phyloP scores from a whole-genome alignment of 148 eudicot species.

The Bassia scoparia region DNA sequence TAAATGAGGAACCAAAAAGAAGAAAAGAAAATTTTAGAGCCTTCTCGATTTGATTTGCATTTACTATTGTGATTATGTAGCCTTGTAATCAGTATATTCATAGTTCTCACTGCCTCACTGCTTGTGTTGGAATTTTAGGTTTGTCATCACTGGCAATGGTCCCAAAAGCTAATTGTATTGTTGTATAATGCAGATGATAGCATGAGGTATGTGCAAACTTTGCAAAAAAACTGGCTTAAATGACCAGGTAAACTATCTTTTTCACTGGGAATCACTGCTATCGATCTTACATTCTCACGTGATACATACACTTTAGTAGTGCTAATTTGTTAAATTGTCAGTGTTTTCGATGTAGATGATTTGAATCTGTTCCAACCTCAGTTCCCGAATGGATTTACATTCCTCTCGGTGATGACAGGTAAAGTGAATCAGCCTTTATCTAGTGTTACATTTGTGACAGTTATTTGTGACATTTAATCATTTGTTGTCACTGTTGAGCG shows the following conservation, averaged over 20 bases:
- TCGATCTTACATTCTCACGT: not conserved
- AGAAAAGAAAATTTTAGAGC: too few relatives aligned
- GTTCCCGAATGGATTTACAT: conserved; percentile 83
- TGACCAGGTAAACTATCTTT: conserved; percentile 65
- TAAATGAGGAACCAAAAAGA: too few relatives aligned
- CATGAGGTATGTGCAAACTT: conserved; percentile 92
- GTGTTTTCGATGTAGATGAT: conserved; percentile 93
- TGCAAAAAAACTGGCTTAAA: too few relatives aligned
- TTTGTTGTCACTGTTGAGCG: not conserved
- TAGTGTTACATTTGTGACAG: not conserved
- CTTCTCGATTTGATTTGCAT: too few relatives aligned
- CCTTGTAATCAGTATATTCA: too few relatives aligned
- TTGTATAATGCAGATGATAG: conserved; percentile 72
- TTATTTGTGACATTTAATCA: not conserved
- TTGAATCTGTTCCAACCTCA: conserved; percentile 58
- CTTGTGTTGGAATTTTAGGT: not conserved
- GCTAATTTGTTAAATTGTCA: conserved; percentile 12
- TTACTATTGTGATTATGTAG: too few relatives aligned
- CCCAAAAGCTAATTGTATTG: conserved; percentile 9
- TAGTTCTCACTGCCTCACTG: not conserved
- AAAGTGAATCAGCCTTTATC: too few relatives aligned
- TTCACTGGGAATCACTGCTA: not conserved
- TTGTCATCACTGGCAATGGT: not conserved
- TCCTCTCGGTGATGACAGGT: conserved; percentile 76
- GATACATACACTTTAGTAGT: not conserved